These are phyloP conservation scores for Tetrapisispora nanseiensis DNA, from an alignment of 805 yeast species.

Conservation along the genomic window DNA sequence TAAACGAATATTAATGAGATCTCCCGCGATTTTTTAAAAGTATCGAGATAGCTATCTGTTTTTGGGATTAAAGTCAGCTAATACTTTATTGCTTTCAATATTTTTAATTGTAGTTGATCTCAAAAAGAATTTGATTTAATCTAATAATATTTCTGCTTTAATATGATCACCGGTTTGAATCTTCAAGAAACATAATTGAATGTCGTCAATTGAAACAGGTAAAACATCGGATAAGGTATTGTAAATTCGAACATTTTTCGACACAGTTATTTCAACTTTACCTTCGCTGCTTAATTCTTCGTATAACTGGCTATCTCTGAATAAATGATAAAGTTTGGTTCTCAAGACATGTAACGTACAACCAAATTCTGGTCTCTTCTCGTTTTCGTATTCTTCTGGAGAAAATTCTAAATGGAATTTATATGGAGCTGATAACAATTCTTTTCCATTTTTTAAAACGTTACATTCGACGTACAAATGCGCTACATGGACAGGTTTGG, in stretches of 20 bases:
- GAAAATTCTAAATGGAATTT: constrained; percentile 67
- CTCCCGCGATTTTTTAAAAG: too few relatives aligned
- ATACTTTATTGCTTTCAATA: too few relatives aligned
- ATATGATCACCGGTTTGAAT: constrained; percentile 45
- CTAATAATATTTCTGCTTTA: constrained; percentile 29
- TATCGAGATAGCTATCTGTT: too few relatives aligned
- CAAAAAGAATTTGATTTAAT: too few relatives aligned
- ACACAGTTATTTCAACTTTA: constrained; percentile 18
- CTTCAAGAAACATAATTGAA: constrained; percentile 41
- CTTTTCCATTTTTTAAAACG: constrained; percentile 21
- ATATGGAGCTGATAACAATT: constrained; percentile 30
- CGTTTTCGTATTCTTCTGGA: constrained; percentile 62
- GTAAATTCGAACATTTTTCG: constrained; percentile 30
- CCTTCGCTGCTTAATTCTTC: constrained; percentile 12
- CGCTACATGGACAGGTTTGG: constrained; percentile 71
- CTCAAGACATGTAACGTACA: constrained; percentile 57
- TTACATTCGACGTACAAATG: constrained; percentile 52
- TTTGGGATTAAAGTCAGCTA: too few relatives aligned
- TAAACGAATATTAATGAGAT: too few relatives aligned
- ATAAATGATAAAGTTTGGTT: constrained; percentile 43
- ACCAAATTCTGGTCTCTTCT: constrained; percentile 58
- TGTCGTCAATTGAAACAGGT: constrained; percentile 31
- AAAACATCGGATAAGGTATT: constrained; percentile 26
- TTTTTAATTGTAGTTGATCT: too few relatives aligned
- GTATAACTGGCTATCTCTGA: constrained; percentile 36